Evolutionary conservation across 139 green algal species (phyloP), one percentile per base, ranked within the genome.

Genomic region (Chlorella sp.): DNA sequence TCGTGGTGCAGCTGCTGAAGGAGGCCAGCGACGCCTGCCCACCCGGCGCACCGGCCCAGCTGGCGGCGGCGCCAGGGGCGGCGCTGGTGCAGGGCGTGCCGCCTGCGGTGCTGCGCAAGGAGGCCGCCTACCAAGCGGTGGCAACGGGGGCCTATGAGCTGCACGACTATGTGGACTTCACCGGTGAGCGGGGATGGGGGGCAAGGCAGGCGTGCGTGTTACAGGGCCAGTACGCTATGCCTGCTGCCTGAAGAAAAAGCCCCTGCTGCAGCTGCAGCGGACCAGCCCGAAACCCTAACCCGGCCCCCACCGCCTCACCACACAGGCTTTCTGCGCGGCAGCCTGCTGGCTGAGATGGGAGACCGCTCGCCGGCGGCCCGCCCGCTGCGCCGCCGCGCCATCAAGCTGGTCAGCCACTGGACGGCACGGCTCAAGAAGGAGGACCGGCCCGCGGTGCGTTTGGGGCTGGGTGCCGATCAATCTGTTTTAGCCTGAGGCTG

Each of bases 101-200:
- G 0, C 38, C 54, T 4, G 62, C 88, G n/a, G 79, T 95, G 58
- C 86, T 97, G 34, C 64, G 85, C 56, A 98, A 98, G 87, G 96
- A 98, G 73, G 96, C 94, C 2, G 86, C 92, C 28, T 98, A 98
- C 83, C 89, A 93, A 60, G 93, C 96, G 30, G 91, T 94, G 48
- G 92, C 92, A 0, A 73, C 93, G 6, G 93, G 90, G 1, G 87
- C 90, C 2, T 97, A 98, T 73, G 94, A 97, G 72, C 90, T 98
- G 65, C 84, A 96, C 54, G 94, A 98, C 80, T 93, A 87, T 73
- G 40, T 98, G 1, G 93, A 98, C 78, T 97, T 93, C 46, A 43
- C 82, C 11, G 26, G 64, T 70, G 64, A 41, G 64, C 26, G 22
- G 2, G 60, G 22, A 16, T 40, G 64, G 64, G 64, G 64, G 64